phyloP scores from a whole-genome alignment of 2,329 filamentous ascomycete genomes.

The Immersiporthe knoxdaviesiana region DNA sequence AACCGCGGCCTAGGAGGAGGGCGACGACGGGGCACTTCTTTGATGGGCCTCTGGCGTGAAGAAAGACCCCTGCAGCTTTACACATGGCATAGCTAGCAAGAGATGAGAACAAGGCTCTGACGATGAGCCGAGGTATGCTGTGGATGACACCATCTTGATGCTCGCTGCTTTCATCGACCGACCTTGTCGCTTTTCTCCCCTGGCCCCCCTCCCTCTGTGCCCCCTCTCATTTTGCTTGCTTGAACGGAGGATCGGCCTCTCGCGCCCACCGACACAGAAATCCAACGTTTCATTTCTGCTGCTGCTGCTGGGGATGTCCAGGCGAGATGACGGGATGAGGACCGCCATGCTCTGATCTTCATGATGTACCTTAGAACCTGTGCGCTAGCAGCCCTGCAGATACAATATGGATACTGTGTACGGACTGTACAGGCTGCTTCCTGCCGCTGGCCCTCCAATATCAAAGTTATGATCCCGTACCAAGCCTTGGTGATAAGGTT shows the following conservation, averaged over 20 bases:
- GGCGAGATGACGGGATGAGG: background rate
- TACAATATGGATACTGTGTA: background rate
- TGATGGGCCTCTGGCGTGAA: slow-evolving; percentile 25
- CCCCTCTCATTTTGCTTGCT: too few relatives aligned
- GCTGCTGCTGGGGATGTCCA: background rate
- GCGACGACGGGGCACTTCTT: slow-evolving; percentile 31
- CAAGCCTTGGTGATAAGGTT: too few relatives aligned
- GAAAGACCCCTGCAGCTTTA: background rate
- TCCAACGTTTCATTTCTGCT: background rate
- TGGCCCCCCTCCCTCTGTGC: too few relatives aligned
- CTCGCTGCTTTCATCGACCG: background rate
- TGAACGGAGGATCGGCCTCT: background rate
- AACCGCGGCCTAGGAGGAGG: background rate
- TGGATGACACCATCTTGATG: background rate
- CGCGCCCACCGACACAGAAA: background rate
- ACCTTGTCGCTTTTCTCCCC: too few relatives aligned
- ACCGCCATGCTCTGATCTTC: too few relatives aligned
- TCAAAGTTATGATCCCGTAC: too few relatives aligned
- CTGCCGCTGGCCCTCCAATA: too few relatives aligned
- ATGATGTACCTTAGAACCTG: background rate
- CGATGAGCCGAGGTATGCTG: background rate
- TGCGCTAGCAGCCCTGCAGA: background rate
- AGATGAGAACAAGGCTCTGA: background rate
- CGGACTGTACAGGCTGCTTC: too few relatives aligned
- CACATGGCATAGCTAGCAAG: background rate